A percentile compares a stretch with the other conserved stretches of the same genome.
Evolutionary conservation across 2,329 filamentous ascomycete genomes (phyloP).

Genomic region (Talaromyces marneffei): DNA sequence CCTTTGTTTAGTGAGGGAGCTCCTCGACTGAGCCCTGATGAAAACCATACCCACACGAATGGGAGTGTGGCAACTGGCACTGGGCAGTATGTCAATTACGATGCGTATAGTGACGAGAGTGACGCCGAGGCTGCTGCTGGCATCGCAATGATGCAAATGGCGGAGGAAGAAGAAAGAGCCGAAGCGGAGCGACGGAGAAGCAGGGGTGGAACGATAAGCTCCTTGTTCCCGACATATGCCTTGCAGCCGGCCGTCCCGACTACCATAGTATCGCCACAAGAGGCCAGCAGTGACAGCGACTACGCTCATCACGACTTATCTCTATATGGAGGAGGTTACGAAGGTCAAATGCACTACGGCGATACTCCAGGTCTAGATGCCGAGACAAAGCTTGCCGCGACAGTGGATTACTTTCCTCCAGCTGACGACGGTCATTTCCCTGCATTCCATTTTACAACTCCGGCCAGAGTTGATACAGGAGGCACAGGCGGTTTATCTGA

Average conservation of each 20-base stretch:
- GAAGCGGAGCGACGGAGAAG: conserved; percentile 41
- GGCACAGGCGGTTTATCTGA: conserved; percentile 85
- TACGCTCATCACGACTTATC: conserved; percentile 67
- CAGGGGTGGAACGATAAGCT: conserved; percentile 51
- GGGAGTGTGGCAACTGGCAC: conserved; percentile 40
- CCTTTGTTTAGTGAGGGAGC: conserved; percentile 16
- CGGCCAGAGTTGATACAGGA: conserved; percentile 75
- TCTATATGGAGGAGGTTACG: conserved; percentile 67
- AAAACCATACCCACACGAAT: conserved; percentile 46
- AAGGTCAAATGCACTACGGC: conserved; percentile 57
- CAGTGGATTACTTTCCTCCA: neutral
- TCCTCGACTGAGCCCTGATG: conserved; percentile 35
- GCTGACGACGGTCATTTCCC: conserved; percentile 47
- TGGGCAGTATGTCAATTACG: conserved; percentile 43
- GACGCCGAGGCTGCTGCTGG: conserved; percentile 84
- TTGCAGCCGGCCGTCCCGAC: conserved; percentile 37
- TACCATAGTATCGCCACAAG: conserved; percentile 21
- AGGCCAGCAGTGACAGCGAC: conserved; percentile 64
- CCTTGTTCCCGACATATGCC: conserved; percentile 41
- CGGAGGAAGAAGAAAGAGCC: conserved; percentile 67
- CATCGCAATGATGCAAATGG: conserved; percentile 73
- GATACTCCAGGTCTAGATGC: conserved; percentile 36
- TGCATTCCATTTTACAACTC: conserved; percentile 48
- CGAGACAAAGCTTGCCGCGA: neutral
- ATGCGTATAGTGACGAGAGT: conserved; percentile 63